Conservation (phyloP, 2,329 filamentous ascomycete species). For the Helminthosporium solani region DNA sequence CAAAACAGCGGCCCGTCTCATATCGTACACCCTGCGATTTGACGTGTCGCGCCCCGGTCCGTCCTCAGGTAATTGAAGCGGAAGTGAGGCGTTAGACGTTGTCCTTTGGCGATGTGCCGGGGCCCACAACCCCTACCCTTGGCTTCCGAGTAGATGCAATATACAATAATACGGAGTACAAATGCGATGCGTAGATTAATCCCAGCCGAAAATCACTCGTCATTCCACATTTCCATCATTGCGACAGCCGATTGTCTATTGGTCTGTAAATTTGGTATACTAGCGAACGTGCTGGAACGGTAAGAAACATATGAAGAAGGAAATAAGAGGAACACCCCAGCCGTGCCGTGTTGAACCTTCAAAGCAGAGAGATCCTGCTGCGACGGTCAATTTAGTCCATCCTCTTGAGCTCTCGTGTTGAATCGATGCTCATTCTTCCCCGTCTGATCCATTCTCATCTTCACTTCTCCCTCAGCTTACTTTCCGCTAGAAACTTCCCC, state of each 20-base stretch:
- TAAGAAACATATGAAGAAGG: neutral
- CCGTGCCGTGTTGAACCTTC: neutral
- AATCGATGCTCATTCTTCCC: conserved; percentile 16
- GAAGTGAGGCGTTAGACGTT: neutral
- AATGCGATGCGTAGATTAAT: too few species aligned
- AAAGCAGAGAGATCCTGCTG: too few species aligned
- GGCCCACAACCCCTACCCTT: neutral
- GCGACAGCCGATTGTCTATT: too few species aligned
- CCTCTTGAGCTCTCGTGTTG: conserved; percentile 22
- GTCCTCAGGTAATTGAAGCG: neutral
- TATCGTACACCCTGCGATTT: too few species aligned
- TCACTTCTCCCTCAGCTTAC: neutral
- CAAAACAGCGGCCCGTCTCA: neutral
- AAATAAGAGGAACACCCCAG: conserved; percentile 1
- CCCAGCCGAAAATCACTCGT: neutral
- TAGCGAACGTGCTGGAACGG: neutral
- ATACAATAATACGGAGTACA: too few species aligned
- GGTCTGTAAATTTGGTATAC: too few species aligned
- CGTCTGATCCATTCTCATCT: neutral
- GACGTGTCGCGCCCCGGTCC: neutral
- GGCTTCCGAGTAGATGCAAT: too few species aligned
- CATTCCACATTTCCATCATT: neutral
- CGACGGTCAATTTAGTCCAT: neutral
- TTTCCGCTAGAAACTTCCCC: conserved; percentile 5
- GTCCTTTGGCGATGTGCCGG: neutral